Evolutionary conservation across 805 yeast genomes (phyloP).

Genomic region (Tetrapisispora fleetii): DNA sequence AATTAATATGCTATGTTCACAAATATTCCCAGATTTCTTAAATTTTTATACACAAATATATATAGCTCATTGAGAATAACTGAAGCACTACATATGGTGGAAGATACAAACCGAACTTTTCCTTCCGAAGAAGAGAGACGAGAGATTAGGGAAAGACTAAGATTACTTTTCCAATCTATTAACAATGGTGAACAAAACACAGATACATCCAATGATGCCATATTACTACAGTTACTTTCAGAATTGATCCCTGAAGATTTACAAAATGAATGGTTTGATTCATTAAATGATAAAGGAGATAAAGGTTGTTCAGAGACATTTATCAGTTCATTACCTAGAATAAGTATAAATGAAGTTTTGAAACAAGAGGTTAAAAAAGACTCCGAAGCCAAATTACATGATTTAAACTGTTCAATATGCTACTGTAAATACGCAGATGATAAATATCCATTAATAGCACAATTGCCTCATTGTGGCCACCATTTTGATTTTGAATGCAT

Average conservation of each 20-base stretch:
- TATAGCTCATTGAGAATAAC: neutral
- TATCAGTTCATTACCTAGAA: slow-evolving; percentile 69
- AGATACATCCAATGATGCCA: slow-evolving; percentile 6
- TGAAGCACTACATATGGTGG: neutral
- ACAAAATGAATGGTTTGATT: slow-evolving; percentile 24
- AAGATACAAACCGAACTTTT: neutral
- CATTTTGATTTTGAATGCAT: slow-evolving; percentile 83
- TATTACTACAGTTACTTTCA: slow-evolving; percentile 11
- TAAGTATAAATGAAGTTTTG: slow-evolving; percentile 18
- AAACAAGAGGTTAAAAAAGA: slow-evolving; percentile 25
- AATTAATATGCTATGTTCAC: too few relatives aligned
- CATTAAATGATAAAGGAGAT: slow-evolving; percentile 15
- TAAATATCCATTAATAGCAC: slow-evolving; percentile 68
- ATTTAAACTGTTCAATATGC: slow-evolving; percentile 78
- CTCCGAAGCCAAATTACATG: slow-evolving; percentile 26
- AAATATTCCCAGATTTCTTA: neutral
- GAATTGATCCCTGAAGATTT: slow-evolving; percentile 18
- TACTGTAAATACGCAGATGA: slow-evolving; percentile 63
- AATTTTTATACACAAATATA: neutral
- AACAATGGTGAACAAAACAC: slow-evolving; percentile 10
- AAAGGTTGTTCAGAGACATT: slow-evolving; percentile 60
- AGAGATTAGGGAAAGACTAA: slow-evolving; percentile 17
- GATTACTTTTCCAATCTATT: slow-evolving; percentile 10
- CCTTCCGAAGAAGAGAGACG: slow-evolving; percentile 10
- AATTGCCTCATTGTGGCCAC: slow-evolving; percentile 69